Base-by-base conservation (phyloP, 768 basidiomycete genomes). In the Leccinum olivaceopallidum region DNA sequence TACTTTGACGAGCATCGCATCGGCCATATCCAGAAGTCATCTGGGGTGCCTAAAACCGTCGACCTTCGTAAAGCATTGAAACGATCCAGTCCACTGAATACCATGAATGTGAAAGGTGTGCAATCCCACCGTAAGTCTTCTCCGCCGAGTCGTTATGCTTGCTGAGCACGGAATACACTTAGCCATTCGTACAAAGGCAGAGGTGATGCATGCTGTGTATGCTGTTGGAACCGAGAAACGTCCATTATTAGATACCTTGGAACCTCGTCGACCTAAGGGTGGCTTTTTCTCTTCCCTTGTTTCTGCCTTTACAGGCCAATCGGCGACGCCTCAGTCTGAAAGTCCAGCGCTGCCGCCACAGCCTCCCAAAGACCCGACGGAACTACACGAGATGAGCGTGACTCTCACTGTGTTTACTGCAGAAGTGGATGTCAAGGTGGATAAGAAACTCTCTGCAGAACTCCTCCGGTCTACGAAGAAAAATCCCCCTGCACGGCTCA, bases 381-480 rank as follows among this genome's bases (percentile, higher is more conserved):
- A 63, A 30, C 16, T 75, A 4, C 60, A 69, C 13, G 55, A 57
- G 18, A 60, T 53, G 53, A 75, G 62, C 28, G 71, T 78, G 14
- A 65, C 70, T 18, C 68, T 78, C 5, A 73, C 69, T 6, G 65
- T 77, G 13, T 78, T 74, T 57, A 71, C 68, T 18, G 76, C 77
- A 5, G 68, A 70, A 13, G 82, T 91, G 14, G 80, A 81, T 50
- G 87, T 92, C 20, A 80, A 75, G 48, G 71, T 92, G 18, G 85
- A 85, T 62, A 81, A 83, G 73, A 90, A 88, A 68, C 76, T 89
- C 53, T 78, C 83, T 2, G 72, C 78, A 9, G 96, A 98, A 72
- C 77, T 98, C 36, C 83, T 90, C 60, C 81, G 96, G 60, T 92
- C 94, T 1, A 99, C 95, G 12, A 98, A 98, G 83, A 99, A 99